Evolutionary conservation across 768 basidiomycete species (phyloP), one percentile per base, ranked within the genome.

Genomic region (Mycena crocata): DNA sequence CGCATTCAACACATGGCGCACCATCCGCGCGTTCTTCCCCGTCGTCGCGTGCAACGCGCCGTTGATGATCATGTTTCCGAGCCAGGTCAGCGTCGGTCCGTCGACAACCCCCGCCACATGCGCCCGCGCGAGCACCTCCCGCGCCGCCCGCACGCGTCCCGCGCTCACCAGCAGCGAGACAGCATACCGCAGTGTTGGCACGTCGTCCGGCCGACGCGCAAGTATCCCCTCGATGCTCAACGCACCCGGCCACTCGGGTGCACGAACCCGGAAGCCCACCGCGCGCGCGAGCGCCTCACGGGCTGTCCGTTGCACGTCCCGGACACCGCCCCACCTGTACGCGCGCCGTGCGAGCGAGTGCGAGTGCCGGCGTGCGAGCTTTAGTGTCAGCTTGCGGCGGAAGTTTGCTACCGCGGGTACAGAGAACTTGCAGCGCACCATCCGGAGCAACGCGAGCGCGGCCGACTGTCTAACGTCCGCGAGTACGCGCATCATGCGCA

Each of bases 11-110:
- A 85, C 69, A 64, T 79, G 80, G 28, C 83, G 80, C n/a, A 89
- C 77, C 15, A 84, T 77, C 49, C 83, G 82, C 32, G 79, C 81
- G 61, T 86, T 84, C 21, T 81, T 78, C 31, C 77, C 77, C 37
- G 71, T 68, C 35, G 76, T 72, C 23, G 62, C 70, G 21, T 72
- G 66, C 34, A 85, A 67, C 9, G 80, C 72, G 2, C 83, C 85
- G 59, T 88, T 81, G 3, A 92, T 73, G 32, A 91, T 81, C 32
- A 82, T 81, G 70, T 92, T 93, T 4, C 88, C 89, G 14, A 90
- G 72, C 24, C 75, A 69, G 0, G 88, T 87, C 44, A 77, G 74
- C 17, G 74, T 74, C 62, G 69, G 71, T 5, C 61, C 21, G 61
- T 82, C 79, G 23, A 83, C n/a, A n/a, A n/a, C 65, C 1, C 74